Evolutionary conservation across 495 filamentous ascomycete genomes (phyloP), one percentile per base, ranked within the genome.

Genomic region (Tuber magnatum): DNA sequence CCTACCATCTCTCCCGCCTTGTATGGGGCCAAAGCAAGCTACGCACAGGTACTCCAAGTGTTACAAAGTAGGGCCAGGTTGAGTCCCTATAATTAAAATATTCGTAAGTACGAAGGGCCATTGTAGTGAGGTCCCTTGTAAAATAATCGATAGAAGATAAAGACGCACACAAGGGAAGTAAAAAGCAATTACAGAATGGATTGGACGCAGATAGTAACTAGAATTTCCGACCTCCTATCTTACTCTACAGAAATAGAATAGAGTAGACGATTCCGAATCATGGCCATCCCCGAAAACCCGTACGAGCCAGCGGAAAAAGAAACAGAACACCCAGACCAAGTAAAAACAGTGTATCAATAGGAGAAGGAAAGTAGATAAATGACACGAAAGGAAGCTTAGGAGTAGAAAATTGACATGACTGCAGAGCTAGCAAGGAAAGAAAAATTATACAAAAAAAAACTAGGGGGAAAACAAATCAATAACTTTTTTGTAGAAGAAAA

Each of bases 401-500:
- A 65, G 56, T 35, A 65, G 56, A 65, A 14, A 35, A 65, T 65
- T 65, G n/a, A 6, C 56, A 20, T 35, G 28, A 35, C 18, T 8
- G 28, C 18, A 20, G n/a, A 5, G 28, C n/a, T 1, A 32, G 56
- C 12, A 18, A 18, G 6, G 14, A 18, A 18, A 32, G 56, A 35
- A 4, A 65, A 65, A 65, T 65, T 65, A 35, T 65, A 65, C 56
- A 65, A 32, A 28, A 65, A 65, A 61, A 61, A 32, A 12, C 8
- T 18, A 65, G 12, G 32, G 16, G 9, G 24, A 61, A 32, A 61
- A 16, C 28, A 65, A 65, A 65, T 18, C 56, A 35, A 35, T 65
- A 65, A 65, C 56, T 65, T 65, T 65, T 65, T 65, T 65, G 56
- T 65, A 65, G 35, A 65, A 65, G 12, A 28, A 35, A 16, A 65